Conservation (phyloP, 1,284 basidiomycete species). For the Papiliotrema nemorosa region DNA sequence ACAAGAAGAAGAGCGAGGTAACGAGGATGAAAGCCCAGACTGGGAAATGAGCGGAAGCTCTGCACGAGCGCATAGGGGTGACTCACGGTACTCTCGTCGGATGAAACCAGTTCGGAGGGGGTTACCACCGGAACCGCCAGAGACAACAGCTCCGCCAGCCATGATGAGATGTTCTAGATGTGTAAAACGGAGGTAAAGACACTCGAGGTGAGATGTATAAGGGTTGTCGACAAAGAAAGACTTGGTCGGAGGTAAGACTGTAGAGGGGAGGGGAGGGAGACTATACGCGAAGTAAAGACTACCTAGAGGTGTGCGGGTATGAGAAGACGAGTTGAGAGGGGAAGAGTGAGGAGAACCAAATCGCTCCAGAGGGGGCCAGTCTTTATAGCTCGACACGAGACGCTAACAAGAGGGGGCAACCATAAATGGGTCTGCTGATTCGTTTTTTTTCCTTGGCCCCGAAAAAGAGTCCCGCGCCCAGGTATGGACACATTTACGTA, state of each 20-base stretch:
- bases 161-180: slow-evolving; percentile 25
- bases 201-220: background rate
- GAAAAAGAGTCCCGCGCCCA: too few relatives aligned
- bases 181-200: too few relatives aligned
- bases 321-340: background rate
- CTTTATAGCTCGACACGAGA: too few relatives aligned
- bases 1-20: slow-evolving; percentile 76
- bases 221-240: background rate
- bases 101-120: slow-evolving; percentile 40
- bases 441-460: too few relatives aligned
- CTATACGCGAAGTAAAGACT: background rate
- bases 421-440: too few relatives aligned
- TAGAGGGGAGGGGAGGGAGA: background rate
- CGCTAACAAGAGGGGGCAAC: too few relatives aligned
- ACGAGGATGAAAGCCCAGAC: slow-evolving; percentile 63
- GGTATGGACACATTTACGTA: too few relatives aligned
- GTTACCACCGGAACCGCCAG: slow-evolving; percentile 30
- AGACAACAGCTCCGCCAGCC: slow-evolving; percentile 43
- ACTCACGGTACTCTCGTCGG: slow-evolving; percentile 34
- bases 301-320: background rate
- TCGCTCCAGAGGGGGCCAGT: too few relatives aligned
- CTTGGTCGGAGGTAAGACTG: background rate
- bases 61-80: background rate
- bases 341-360: background rate
- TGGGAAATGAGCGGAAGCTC: slow-evolving; percentile 11